Percentiles rank a stretch among this genome's conserved stretches.
These are phyloP conservation scores for Sonneratia caseolaris DNA, from an alignment of 345 rosid species.

Conservation along the genomic window DNA sequence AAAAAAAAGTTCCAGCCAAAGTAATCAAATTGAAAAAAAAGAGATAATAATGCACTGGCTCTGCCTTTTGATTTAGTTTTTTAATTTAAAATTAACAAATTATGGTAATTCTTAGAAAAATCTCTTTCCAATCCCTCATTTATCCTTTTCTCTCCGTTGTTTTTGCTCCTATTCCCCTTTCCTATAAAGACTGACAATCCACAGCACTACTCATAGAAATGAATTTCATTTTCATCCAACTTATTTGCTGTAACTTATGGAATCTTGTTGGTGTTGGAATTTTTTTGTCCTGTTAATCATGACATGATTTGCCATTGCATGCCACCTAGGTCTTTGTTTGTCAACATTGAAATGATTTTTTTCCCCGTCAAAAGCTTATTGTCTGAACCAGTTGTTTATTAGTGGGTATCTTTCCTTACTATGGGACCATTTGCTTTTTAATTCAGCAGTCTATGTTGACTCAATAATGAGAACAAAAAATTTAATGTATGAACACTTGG, in stretches of 20 bases:
- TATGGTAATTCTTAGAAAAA: no score
- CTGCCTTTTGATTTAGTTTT: no score
- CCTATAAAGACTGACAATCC: no score
- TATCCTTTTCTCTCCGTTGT: no score
- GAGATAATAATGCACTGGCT: no score
- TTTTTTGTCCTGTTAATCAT: background rate
- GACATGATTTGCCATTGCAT: background rate
- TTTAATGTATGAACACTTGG: background rate
- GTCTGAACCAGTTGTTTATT: background rate
- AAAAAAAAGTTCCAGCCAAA: background rate
- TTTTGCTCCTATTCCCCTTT: no score
- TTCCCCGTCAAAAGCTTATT: background rate
- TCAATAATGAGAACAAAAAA: background rate
- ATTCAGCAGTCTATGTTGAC: conserved; percentile 5
- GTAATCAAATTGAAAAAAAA: background rate
- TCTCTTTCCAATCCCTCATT: no score
- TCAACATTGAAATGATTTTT: background rate
- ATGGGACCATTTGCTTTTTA: conserved; percentile 2
- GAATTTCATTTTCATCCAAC: no score
- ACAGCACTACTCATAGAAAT: no score
- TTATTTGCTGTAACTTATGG: no score
- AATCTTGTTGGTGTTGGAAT: no score
- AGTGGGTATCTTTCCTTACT: background rate
- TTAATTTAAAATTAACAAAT: no score
- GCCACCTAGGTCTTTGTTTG: background rate